phyloP scores from a whole-genome alignment of 2,329 filamentous ascomycete species.

The Trichoderma endophyticum region DNA sequence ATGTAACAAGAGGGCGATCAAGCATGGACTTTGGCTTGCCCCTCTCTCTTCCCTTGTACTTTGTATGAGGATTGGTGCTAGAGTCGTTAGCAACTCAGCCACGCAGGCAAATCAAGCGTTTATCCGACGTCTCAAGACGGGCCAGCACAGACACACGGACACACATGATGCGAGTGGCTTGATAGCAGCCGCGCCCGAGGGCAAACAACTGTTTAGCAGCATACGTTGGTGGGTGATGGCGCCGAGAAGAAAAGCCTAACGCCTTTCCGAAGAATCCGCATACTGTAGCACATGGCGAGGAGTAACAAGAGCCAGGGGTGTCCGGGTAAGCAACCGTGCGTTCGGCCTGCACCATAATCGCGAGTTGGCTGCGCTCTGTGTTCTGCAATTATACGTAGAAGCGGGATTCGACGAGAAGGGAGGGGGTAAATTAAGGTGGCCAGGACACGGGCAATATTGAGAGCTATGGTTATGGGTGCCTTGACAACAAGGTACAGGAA shows the following conservation, averaged over 20 bases:
- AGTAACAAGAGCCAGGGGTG: not conserved
- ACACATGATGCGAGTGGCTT: not conserved
- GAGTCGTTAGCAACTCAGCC: not conserved
- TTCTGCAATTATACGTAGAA: not conserved
- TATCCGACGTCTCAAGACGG: not conserved
- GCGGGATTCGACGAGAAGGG: not conserved
- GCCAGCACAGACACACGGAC: not conserved
- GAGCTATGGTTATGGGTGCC: not conserved
- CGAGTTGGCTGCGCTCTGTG: not conserved
- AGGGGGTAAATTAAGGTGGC: not conserved
- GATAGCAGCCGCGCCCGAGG: not conserved
- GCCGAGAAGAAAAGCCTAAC: not conserved
- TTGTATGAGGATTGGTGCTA: not conserved
- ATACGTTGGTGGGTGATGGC: not conserved
- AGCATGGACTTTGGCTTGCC: not conserved
- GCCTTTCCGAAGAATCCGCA: not conserved
- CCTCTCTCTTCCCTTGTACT: not conserved
- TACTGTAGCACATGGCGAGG: not conserved
- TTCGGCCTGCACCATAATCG: not conserved
- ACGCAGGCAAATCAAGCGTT: not conserved
- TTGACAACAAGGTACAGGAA: not conserved
- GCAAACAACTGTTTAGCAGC: not conserved
- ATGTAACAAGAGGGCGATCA: not conserved
- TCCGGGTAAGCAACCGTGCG: not conserved
- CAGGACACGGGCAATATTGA: not conserved